Percentiles rank a stretch among this genome's conserved stretches.
Evolutionary conservation across 139 green algal genomes (phyloP).

Genomic region (Tetradesmus lagerheimii): DNA sequence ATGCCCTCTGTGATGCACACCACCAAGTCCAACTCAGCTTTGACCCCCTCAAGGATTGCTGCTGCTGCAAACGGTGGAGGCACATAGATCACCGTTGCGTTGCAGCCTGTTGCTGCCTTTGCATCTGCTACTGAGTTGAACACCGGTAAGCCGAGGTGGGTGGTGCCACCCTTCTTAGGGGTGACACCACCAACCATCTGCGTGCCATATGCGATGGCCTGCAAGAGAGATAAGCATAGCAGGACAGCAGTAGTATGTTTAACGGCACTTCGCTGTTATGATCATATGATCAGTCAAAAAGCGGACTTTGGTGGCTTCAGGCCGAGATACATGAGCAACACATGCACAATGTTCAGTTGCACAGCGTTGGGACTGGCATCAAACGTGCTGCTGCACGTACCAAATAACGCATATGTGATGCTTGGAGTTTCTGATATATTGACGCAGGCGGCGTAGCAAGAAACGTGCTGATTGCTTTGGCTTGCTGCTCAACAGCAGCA

Average conservation of each 20-base stretch:
- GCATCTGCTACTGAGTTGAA: constrained; percentile 94
- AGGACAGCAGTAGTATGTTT: not conserved
- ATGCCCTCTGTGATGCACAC: constrained; percentile 99
- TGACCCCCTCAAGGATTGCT: constrained; percentile 95
- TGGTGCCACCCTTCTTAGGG: constrained; percentile 96
- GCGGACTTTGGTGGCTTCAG: no score
- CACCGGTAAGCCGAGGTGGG: constrained; percentile 96
- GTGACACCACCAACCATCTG: constrained; percentile 98
- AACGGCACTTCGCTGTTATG: no score
- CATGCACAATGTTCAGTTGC: no score
- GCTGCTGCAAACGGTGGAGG: constrained; percentile 95
- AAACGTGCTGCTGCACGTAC: no score
- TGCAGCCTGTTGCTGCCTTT: constrained; percentile 84
- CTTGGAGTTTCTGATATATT: no score
- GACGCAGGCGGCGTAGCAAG: not conserved
- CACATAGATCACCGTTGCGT: constrained; percentile 96
- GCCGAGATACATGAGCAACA: no score
- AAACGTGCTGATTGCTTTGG: no score
- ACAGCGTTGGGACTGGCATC: no score
- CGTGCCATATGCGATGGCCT: constrained; percentile 98
- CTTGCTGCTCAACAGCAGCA: not conserved
- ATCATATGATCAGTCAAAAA: no score
- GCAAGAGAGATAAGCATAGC: constrained; percentile 9
- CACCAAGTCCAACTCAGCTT: constrained; percentile 96
- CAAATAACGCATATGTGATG: no score